phyloP scores from a whole-genome alignment of 2,329 filamentous ascomycete species.

The Penicillium sp. region DNA sequence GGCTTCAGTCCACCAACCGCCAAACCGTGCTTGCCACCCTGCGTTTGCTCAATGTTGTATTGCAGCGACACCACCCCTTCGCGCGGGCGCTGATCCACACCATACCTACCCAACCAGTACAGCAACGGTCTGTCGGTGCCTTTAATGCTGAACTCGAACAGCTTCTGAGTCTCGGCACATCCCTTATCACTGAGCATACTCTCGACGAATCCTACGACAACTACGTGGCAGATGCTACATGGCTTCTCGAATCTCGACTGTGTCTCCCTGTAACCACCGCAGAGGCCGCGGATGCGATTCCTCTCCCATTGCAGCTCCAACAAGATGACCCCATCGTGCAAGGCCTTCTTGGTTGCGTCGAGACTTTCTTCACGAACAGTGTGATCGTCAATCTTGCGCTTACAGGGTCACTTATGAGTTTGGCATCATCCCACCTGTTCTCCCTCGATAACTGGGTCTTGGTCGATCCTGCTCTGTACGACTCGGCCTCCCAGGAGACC shows the following conservation, averaged over 20 bases:
- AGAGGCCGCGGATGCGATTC: constrained; percentile 50
- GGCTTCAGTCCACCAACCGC: constrained; percentile 75
- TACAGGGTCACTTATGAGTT: constrained; percentile 76
- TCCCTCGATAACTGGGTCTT: constrained; percentile 88
- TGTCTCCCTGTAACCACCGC: constrained; percentile 34
- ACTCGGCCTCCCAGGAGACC: constrained; percentile 19
- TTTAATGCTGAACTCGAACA: constrained; percentile 43
- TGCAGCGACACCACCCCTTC: constrained; percentile 84
- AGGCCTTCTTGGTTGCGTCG: constrained; percentile 58
- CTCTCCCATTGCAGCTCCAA: constrained; percentile 63
- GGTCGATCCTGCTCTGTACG: constrained; percentile 65
- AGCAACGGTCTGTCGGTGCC: constrained; percentile 37
- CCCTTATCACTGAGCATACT: constrained; percentile 38
- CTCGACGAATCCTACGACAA: constrained; percentile 45
- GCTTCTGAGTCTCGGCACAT: constrained; percentile 38
- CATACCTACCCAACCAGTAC: constrained; percentile 40
- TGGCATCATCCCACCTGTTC: constrained; percentile 81
- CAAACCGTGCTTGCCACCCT: constrained; percentile 89
- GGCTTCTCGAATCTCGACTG: constrained; percentile 44
- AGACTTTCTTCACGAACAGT: constrained; percentile 82
- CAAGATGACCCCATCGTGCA: constrained; percentile 59
- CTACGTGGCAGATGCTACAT: constrained; percentile 52
- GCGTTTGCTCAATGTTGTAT: constrained; percentile 78
- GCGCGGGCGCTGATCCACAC: constrained; percentile 65
- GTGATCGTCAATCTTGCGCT: constrained; percentile 87